A percentile compares a stretch with the other conserved stretches of the same genome.
These are phyloP conservation scores for Aegilops tauschii DNA, from an alignment of 176 grass and related monocot genomes.

Conservation along the genomic window DNA sequence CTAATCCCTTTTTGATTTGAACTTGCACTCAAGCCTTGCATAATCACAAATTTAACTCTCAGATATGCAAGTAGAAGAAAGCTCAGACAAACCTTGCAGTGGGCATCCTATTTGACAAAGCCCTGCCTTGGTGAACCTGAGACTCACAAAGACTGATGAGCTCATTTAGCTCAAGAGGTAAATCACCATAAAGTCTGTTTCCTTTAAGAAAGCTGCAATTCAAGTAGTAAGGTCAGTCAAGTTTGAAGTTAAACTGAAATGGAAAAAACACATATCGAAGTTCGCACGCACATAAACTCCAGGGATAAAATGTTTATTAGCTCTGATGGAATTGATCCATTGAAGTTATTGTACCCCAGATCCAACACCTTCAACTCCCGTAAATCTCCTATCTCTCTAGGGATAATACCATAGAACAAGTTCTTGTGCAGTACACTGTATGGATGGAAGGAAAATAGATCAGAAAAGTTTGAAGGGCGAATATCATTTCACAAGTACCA, in stretches of 20 bases:
- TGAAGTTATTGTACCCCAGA: conserved; percentile 57
- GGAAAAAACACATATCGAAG: neutral
- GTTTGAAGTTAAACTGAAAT: neutral
- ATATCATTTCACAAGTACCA: neutral
- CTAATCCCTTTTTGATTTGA: neutral
- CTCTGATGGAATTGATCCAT: conserved; percentile 39
- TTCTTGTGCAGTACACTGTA: conserved; percentile 56
- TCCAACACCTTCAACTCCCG: conserved; percentile 46
- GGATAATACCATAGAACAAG: conserved; percentile 50
- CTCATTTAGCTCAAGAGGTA: conserved; percentile 12
- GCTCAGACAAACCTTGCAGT: conserved; percentile 20
- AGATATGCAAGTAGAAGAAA: neutral
- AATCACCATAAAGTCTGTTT: conserved; percentile 37
- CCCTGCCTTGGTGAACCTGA: conserved; percentile 16
- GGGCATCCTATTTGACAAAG: conserved; percentile 18
- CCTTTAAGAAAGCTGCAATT: conserved; percentile 45
- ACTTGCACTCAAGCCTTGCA: neutral
- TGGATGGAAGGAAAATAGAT: neutral
- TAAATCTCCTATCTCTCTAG: conserved; percentile 43
- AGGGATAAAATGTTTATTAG: conserved; percentile 29
- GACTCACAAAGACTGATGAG: conserved; percentile 18
- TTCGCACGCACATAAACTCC: conserved; percentile 47
- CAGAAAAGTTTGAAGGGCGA: neutral
- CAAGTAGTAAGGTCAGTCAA: neutral
- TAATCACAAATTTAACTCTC: neutral